These are phyloP conservation scores for Cercospora sp. DNA, from an alignment of 2,329 filamentous ascomycete species.

Conservation along the genomic window DNA sequence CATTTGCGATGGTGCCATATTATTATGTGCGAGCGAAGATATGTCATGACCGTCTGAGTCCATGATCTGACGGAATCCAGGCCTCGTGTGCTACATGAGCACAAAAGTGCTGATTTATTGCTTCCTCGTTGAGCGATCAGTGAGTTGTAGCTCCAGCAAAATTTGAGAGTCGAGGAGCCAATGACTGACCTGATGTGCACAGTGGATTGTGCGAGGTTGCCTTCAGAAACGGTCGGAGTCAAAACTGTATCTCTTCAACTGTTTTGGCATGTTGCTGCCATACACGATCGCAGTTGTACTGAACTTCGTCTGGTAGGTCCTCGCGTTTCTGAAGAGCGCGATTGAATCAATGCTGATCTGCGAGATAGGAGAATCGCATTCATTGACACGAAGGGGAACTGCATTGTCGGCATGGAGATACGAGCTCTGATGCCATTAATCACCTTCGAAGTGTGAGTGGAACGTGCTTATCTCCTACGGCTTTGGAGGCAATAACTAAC, in stretches of 20 bases:
- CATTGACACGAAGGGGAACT: constrained; percentile 17
- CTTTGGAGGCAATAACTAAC: background rate
- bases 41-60: background rate
- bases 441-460: constrained; percentile 17
- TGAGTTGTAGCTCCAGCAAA: background rate
- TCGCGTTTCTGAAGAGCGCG: background rate
- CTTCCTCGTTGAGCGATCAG: constrained; percentile 22
- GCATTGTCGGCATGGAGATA: constrained; percentile 20
- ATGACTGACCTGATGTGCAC: background rate
- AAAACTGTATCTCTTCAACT: constrained; percentile 23
- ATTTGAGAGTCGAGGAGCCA: background rate
- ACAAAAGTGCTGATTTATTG: constrained; percentile 23
- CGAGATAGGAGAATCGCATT: constrained; percentile 17
- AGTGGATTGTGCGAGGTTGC: constrained; percentile 24
- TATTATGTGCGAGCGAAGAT: constrained; percentile 9
- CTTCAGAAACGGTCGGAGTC: constrained; percentile 15
- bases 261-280: constrained; percentile 23
- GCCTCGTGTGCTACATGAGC: constrained; percentile 19
- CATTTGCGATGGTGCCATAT: constrained; percentile 19
- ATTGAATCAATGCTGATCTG: constrained; percentile 1
- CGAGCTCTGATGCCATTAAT: constrained; percentile 21
- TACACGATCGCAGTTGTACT: constrained; percentile 19
- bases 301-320: constrained; percentile 20
- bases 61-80: background rate
- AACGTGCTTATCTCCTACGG: background rate